Conservation (phyloP, 306 rosid genomes). For the Ceratonia siliqua region DNA sequence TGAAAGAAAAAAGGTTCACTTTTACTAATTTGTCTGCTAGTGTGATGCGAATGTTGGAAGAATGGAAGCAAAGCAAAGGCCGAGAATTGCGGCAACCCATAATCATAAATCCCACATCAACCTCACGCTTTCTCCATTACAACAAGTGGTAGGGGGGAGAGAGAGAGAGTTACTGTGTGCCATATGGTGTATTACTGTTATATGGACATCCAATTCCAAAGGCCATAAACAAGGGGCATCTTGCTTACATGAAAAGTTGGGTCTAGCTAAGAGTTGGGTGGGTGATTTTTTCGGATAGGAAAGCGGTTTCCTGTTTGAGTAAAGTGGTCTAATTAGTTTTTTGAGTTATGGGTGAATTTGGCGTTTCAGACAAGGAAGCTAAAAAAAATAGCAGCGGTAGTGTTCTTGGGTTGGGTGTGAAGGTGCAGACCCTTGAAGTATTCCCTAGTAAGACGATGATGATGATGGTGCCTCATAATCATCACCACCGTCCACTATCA, state of each 20-base stretch:
- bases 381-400: neutral
- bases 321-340: slow-evolving; percentile 9
- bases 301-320: slow-evolving; percentile 28
- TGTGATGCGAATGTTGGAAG: slow-evolving; percentile 91
- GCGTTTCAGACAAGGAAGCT: slow-evolving; percentile 41
- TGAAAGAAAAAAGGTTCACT: slow-evolving; percentile 17
- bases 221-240: slow-evolving; percentile 24
- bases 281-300: slow-evolving; percentile 20
- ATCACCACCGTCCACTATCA: slow-evolving; percentile 53
- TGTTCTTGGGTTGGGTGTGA: slow-evolving; percentile 41
- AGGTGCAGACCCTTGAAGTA: slow-evolving; percentile 36
- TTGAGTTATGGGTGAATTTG: slow-evolving; percentile 39
- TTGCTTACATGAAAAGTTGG: slow-evolving; percentile 22
- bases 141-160: slow-evolving; percentile 28
- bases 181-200: neutral
- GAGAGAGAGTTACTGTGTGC: neutral
- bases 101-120: slow-evolving; percentile 44
- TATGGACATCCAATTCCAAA: neutral
- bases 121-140: slow-evolving; percentile 30
- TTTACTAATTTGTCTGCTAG: slow-evolving; percentile 56
- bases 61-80: slow-evolving; percentile 79
- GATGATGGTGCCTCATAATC: slow-evolving; percentile 48
- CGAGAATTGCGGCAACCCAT: slow-evolving; percentile 83
- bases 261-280: neutral
- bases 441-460: slow-evolving; percentile 36